These are phyloP conservation scores for Dalbergia oliveri DNA, from an alignment of 306 rosid genomes.

Conservation along the genomic window DNA sequence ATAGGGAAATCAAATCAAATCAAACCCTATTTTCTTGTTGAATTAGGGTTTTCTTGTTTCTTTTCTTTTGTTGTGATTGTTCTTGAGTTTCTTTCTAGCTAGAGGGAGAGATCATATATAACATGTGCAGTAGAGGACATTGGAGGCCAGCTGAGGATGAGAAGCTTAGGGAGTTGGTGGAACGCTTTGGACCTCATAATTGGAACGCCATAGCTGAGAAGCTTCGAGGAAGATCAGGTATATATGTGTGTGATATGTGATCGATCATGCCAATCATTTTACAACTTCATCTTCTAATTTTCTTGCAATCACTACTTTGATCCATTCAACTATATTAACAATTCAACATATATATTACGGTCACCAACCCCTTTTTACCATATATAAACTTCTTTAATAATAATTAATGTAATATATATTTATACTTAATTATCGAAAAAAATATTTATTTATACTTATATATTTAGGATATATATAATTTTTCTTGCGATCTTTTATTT, in stretches of 20 bases:
- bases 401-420: too few relatives aligned
- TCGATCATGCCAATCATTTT: not conserved
- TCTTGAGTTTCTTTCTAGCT: not conserved
- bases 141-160: conserved; percentile 99
- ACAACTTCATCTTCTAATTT: not conserved
- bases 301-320: conserved; percentile 12
- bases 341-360: conserved; percentile 13
- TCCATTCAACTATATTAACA: not conserved
- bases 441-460: too few relatives aligned
- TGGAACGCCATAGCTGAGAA: conserved; percentile 99
- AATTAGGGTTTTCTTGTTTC: conserved; percentile 49
- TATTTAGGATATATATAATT: too few relatives aligned
- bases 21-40: conserved; percentile 30
- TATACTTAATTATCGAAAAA: not conserved
- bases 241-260: not conserved
- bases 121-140: conserved; percentile 96
- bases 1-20: not conserved
- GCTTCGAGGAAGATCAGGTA: conserved; percentile 97
- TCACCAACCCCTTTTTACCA: not conserved
- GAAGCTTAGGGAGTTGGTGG: conserved; percentile 85
- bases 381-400: not conserved
- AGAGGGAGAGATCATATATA: conserved; percentile 39
- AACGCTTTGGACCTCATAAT: conserved; percentile 95
- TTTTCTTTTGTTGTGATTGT: not conserved
- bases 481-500: not conserved